Conservation (phyloP, 495 filamentous ascomycete species). For the Talaromyces stipitatus region DNA sequence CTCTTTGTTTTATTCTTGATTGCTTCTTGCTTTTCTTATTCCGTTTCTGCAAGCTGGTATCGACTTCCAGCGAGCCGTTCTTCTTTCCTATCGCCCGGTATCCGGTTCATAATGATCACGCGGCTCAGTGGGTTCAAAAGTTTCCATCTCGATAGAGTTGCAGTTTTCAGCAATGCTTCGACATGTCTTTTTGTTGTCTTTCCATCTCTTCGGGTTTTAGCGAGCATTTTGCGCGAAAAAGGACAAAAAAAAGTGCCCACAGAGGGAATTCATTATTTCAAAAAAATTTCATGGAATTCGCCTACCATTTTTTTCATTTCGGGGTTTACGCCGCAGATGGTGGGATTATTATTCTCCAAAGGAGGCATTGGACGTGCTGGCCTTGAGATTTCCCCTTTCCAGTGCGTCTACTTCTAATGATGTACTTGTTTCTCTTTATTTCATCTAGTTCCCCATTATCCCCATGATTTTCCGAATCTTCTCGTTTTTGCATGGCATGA, state of each 20-base stretch:
- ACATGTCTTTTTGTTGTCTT: not conserved
- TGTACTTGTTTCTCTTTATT: conserved; percentile 11
- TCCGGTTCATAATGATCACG: not conserved
- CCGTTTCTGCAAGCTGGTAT: not conserved
- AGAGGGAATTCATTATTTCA: not conserved
- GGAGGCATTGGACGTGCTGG: not conserved
- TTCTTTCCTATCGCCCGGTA: not conserved
- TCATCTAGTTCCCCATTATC: conserved; percentile 7
- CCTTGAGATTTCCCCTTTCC: not conserved
- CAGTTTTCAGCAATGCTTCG: conserved; percentile 1
- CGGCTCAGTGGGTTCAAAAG: conserved; percentile 3
- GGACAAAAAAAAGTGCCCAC: conserved; percentile 1
- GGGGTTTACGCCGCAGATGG: not conserved
- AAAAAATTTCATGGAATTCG: not conserved
- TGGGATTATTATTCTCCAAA: not conserved
- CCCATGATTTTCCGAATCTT: not conserved
- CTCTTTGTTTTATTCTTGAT: not conserved
- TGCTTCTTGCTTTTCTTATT: not conserved
- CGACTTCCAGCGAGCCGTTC: not conserved
- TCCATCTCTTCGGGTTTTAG: not conserved
- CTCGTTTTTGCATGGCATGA: conserved; percentile 7
- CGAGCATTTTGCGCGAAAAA: not conserved
- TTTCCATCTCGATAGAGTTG: conserved; percentile 2
- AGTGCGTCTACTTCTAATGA: not conserved
- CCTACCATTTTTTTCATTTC: conserved; percentile 18